Evolutionary conservation across 495 filamentous ascomycete genomes (phyloP), one percentile per base, ranked within the genome.

Genomic region (Aspergillus mulundensis): DNA sequence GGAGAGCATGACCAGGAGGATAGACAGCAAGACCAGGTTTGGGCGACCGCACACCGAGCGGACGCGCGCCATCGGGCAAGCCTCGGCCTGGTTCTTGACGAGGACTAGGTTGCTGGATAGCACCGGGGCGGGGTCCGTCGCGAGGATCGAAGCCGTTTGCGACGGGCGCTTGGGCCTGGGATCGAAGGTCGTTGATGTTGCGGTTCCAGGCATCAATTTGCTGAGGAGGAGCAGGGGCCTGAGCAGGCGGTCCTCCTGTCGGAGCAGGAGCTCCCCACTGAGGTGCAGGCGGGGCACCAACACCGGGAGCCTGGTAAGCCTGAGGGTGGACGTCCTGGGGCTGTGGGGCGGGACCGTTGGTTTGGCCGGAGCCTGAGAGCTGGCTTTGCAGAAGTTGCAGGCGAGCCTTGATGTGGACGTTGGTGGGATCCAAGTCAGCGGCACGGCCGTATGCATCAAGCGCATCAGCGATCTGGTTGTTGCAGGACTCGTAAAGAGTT

Each of bases 401-500:
- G 38, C 94, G 86, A 54, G 92, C 90, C 66, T 98, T 98, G 77
- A 98, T 97, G 66, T 97, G 93, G 3, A 90, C 87, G 65, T 98
- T 98, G 53, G 76, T 76, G 0, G 94, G 92, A 66, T 98, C 94
- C 52, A 98, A 81, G 61, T 98, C 94, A 28, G 93, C 92, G 23
- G 94, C 94, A 46, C 94, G 85, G 60, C 91, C 88, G 64, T 98
- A 98, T 2, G 94, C 94, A 66, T 98, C 94, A 43, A 98, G 79
- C 7, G 94, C 94, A 79, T 98, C 94, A 45, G 86, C 87, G 53
- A 95, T 96, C 74, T 98, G 94, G 69, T 98, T 98, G 77, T 98
- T 97, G 72, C 94, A 98, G 3, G 91, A 96, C 69, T 98, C 95
- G 62, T 98, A 98, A 76, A 98, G 65, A 62, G 95, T 99, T 39